These are phyloP conservation scores for Peterozyma xylosa DNA, from an alignment of 805 yeast species.

Conservation along the genomic window DNA sequence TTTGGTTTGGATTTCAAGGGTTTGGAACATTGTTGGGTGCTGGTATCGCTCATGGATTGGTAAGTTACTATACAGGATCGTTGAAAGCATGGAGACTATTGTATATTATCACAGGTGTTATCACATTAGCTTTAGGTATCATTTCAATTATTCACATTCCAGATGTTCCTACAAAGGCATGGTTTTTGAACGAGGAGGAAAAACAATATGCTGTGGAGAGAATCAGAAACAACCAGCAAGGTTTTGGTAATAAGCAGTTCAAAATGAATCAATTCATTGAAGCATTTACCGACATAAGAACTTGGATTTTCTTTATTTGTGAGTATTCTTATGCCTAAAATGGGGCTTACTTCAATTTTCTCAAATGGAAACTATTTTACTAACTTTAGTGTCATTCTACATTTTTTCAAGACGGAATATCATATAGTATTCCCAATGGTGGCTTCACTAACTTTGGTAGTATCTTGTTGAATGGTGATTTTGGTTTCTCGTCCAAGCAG, in stretches of 20 bases:
- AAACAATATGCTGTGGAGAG: slow-evolving; percentile 39
- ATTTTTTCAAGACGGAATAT: slow-evolving; percentile 7
- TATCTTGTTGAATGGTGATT: slow-evolving; percentile 29
- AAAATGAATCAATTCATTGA: slow-evolving; percentile 30
- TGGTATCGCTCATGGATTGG: slow-evolving; percentile 48
- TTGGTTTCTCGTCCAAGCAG: slow-evolving; percentile 20
- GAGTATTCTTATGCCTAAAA: slow-evolving; percentile 23
- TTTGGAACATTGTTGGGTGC: slow-evolving; percentile 42
- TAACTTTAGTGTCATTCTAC: no score
- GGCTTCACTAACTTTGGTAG: slow-evolving; percentile 41
- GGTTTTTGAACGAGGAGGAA: slow-evolving; percentile 37
- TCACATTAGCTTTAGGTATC: slow-evolving; percentile 45
- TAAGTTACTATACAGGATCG: slow-evolving; percentile 27
- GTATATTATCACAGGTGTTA: slow-evolving; percentile 53
- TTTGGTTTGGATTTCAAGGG: slow-evolving; percentile 39
- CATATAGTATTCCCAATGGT: slow-evolving; percentile 45
- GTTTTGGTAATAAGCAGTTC: slow-evolving; percentile 31
- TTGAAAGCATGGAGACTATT: slow-evolving; percentile 54
- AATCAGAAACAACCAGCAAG: slow-evolving; percentile 37
- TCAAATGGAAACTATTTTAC: no score
- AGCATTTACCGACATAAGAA: slow-evolving; percentile 35
- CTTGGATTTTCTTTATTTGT: slow-evolving; percentile 35
- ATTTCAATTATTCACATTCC: slow-evolving; percentile 43
- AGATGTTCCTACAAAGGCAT: slow-evolving; percentile 40
- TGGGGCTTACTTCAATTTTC: slow-evolving; percentile 1